Evolutionary conservation across 805 yeast species (phyloP).

Genomic region (Blastobotrys attinorum): DNA sequence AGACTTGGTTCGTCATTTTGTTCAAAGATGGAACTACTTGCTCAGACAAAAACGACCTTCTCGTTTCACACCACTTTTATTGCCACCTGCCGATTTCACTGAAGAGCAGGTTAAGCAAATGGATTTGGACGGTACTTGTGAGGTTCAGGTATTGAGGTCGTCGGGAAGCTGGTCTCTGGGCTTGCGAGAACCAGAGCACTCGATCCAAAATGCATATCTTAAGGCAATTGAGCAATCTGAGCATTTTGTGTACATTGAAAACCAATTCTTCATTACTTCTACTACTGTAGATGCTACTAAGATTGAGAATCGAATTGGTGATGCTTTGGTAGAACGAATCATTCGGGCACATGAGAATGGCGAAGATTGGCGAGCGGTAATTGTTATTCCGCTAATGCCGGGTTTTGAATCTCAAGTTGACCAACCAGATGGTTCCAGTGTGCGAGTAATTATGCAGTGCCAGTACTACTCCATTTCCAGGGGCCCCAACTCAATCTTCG

Average conservation of each 20-base stretch:
- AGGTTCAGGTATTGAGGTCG: constrained; percentile 81
- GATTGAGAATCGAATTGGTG: constrained; percentile 84
- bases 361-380: constrained; percentile 80
- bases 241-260: constrained; percentile 90
- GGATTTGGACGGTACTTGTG: constrained; percentile 75
- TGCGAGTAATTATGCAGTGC: constrained; percentile 92
- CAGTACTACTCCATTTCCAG: constrained; percentile 90
- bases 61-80: constrained; percentile 79
- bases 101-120: constrained; percentile 57
- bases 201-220: constrained; percentile 88
- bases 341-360: constrained; percentile 76
- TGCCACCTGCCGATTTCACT: constrained; percentile 87
- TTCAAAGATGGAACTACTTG: constrained; percentile 94
- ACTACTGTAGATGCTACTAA: constrained; percentile 66
- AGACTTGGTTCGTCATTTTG: constrained; percentile 88
- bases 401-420: constrained; percentile 88
- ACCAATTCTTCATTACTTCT: constrained; percentile 91
- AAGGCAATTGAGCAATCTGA: constrained; percentile 85
- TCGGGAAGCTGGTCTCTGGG: constrained; percentile 94
- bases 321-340: constrained; percentile 95
- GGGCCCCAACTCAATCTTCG: constrained; percentile 82
- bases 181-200: constrained; percentile 70
- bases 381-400: constrained; percentile 93
- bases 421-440: constrained; percentile 88
- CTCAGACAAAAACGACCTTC: constrained; percentile 92